Evolutionary conservation across 2,329 filamentous ascomycete genomes (phyloP), one percentile per base, ranked within the genome.

Genomic region (Phyllachora maydis): DNA sequence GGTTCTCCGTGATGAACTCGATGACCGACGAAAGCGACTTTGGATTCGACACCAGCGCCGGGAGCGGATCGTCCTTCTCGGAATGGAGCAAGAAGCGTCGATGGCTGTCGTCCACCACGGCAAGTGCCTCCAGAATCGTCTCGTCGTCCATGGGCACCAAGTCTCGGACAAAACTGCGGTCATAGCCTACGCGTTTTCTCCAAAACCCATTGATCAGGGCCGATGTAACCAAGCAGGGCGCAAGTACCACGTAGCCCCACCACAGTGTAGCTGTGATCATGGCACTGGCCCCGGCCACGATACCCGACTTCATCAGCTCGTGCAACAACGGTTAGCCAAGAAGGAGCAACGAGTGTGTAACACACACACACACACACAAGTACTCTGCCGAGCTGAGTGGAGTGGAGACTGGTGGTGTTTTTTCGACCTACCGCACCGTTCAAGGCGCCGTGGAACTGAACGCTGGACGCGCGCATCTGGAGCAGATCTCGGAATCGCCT

Each of bases 191-290:
- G 12, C 46, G 39, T 4, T 36, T 36, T 2, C 57, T 40, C 53
- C 55, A 63, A 37, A 55, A 50, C n/a, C 47, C 38, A 23, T 63
- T 63, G 34, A 52, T 54, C 6, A 50, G 37, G 2, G 56, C 41
- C 1, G 54, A 47, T 0, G 47, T 41, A 3, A 54, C 26, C 6
- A 64, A 55, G 30, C 59, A 60, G 0, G 59, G 59, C 3, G 54
- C 42, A 4, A 64, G 37, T 0, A 63, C 43, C 0, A 60, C 41
- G 23, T 65, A 65, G 2, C 52, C 60, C 48, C 51, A 57, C 59
- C 59, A 65, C 14, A 39, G 33, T 3, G 50, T 54, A 0, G 57
- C 50, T 0, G 57, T 62, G 3, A 61, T 35, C 41, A 64, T 46
- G 0, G 56, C 59, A 2, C 47, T 58, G 1, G 47, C 51, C 5